These are phyloP conservation scores for Colletotrichum sidae DNA, from an alignment of 2,329 filamentous ascomycete genomes.

Conservation along the genomic window DNA sequence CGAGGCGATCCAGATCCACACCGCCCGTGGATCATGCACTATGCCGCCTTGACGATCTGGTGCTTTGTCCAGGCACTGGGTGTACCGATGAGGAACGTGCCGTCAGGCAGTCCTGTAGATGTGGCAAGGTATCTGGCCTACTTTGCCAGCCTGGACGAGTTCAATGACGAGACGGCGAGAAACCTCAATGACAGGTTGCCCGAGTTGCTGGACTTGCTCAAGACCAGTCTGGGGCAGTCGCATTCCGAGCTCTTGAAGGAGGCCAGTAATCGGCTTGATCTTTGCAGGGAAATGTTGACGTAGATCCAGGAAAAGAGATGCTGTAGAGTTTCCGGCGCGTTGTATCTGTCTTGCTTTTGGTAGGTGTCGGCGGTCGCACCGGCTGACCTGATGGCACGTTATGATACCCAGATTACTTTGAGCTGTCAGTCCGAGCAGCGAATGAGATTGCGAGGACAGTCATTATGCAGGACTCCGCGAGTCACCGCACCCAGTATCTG, in stretches of 20 bases:
- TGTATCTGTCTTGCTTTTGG: too few relatives aligned
- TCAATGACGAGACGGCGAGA: slow-evolving; percentile 74
- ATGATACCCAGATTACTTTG: too few relatives aligned
- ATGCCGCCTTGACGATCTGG: slow-evolving; percentile 87
- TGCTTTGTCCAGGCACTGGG: slow-evolving; percentile 86
- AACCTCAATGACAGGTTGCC: slow-evolving; percentile 70
- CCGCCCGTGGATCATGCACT: slow-evolving; percentile 91
- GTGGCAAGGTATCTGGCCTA: slow-evolving; percentile 64
- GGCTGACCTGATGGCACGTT: too few relatives aligned
- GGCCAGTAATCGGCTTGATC: slow-evolving; percentile 76
- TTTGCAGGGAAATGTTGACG: slow-evolving; percentile 69
- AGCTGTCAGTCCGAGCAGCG: too few relatives aligned
- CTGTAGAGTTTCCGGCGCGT: too few relatives aligned
- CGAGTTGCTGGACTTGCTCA: slow-evolving; percentile 58
- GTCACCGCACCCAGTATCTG: too few relatives aligned
- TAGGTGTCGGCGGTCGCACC: too few relatives aligned
- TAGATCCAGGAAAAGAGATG: too few relatives aligned
- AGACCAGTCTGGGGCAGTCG: slow-evolving; percentile 55
- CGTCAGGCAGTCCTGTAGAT: slow-evolving; percentile 43
- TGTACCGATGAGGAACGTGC: slow-evolving; percentile 17
- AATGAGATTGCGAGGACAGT: too few relatives aligned
- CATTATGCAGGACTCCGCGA: too few relatives aligned
- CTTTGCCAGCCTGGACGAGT: slow-evolving; percentile 76
- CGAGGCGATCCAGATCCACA: slow-evolving; percentile 85
- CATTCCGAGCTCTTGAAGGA: slow-evolving; percentile 80